Base-by-base conservation (phyloP, 2,329 filamentous ascomycete genomes). In the Cladosporium sp. region DNA sequence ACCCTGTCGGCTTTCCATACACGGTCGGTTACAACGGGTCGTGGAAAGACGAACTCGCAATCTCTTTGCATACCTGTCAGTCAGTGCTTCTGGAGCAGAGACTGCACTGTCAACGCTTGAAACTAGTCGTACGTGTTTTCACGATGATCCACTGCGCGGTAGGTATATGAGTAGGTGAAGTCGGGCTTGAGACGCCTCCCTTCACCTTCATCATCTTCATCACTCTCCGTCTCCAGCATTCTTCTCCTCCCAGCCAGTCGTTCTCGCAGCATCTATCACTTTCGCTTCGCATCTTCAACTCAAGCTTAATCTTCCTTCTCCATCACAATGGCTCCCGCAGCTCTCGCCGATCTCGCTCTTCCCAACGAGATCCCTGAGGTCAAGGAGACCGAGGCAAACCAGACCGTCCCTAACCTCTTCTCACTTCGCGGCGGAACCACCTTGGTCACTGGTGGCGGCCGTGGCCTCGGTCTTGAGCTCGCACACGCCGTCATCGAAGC, bases 401-500 rank as follows among this genome's bases (percentile, higher is more conserved):
- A 50, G 48, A 34, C 32, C 11, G 16, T 50, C n/a, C 48, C 48
- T 22, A 32, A 50, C 32, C 48, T 50, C 48, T 50, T 50, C n/a
- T 50, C 48, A 2, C 49, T 59, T 4, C 19, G 46, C 11, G 56
- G 54, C 28, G 54, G 58, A 10, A 52, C 53, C 9, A 43, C 62
- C 13, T 57, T 59, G 4, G 56, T 66, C 18, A 66, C 64, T 14
- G 64, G 64, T n/a, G 64, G 60, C 9, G 63, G 60, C 6, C 53
- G 63, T 41, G 64, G 64, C 2, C 54, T 67, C 13, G 64, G 64
- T 1, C 60, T 67, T n/a, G 61, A 63, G 22, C 56, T 67, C 31
- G 64, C 63, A n/a, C 57, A 61, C 42, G 64, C 60, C 3, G 54
- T 64, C 6, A 54, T 61, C 9, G 72, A 77, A 61, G 72, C 73